Percentiles rank a stretch among this genome's conserved stretches.
These are phyloP conservation scores for Fusarium torulosum DNA, from an alignment of 2,329 filamentous ascomycete species.

Conservation along the genomic window DNA sequence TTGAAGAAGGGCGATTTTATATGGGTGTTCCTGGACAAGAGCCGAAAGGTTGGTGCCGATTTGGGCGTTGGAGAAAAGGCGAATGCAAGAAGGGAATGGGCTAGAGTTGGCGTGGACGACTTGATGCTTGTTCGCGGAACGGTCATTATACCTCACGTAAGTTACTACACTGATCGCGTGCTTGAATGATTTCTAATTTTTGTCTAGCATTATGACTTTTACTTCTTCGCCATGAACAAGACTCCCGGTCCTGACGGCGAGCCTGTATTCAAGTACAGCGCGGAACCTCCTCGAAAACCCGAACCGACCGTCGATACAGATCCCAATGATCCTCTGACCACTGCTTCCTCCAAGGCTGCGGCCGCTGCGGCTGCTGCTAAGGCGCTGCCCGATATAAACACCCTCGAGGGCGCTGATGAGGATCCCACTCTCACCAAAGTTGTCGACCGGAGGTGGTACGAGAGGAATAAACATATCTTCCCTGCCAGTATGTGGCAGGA, in stretches of 20 bases:
- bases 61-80: constrained; percentile 77
- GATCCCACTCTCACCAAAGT: constrained; percentile 90
- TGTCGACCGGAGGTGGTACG: constrained; percentile 96
- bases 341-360: constrained; percentile 54
- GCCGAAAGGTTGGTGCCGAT: constrained; percentile 89
- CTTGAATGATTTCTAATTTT: constrained; percentile 36
- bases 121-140: constrained; percentile 91
- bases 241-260: constrained; percentile 78
- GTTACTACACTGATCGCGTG: constrained; percentile 53
- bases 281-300: constrained; percentile 58
- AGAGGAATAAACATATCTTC: constrained; percentile 98
- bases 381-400: constrained; percentile 61
- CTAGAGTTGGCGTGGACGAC: constrained; percentile 93
- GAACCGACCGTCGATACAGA: constrained; percentile 44
- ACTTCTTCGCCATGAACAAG: constrained; percentile 95
- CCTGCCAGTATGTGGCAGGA: constrained; percentile 96
- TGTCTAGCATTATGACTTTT: constrained; percentile 91
- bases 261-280: constrained; percentile 81
- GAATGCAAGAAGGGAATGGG: constrained; percentile 84
- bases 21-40: constrained; percentile 94
- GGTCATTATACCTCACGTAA: constrained; percentile 92
- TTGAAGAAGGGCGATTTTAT: constrained; percentile 94
- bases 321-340: constrained; percentile 43
- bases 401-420: constrained; percentile 80
- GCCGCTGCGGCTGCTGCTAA: constrained; percentile 55